Evolutionary conservation across 1,139 yeast genomes (phyloP).

Genomic region (Sugiyamaella paludigena): DNA sequence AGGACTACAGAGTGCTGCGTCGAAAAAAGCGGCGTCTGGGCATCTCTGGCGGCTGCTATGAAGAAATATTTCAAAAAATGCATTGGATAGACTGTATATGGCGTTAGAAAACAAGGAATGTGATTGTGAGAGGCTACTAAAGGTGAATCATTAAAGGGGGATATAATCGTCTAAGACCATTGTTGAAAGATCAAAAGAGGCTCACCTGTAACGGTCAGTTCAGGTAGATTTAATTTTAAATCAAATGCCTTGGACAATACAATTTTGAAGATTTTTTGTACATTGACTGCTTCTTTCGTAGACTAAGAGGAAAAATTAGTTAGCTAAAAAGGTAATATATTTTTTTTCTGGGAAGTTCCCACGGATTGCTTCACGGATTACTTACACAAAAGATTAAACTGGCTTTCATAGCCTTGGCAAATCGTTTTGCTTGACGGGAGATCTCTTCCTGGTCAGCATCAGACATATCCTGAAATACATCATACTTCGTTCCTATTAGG

Average conservation of each 20-base stretch:
- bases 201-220: slow-evolving; percentile 79
- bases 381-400: slow-evolving; percentile 70
- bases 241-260: slow-evolving; percentile 92
- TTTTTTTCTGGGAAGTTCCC: too few species aligned
- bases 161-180: slow-evolving; percentile 28
- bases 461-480: slow-evolving; percentile 68
- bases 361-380: too few species aligned
- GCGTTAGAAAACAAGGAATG: background rate
- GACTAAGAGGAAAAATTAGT: slow-evolving; percentile 44
- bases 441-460: slow-evolving; percentile 81
- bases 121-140: too few species aligned
- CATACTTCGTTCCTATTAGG: slow-evolving; percentile 92
- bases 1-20: too few species aligned
- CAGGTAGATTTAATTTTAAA: slow-evolving; percentile 77
- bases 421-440: slow-evolving; percentile 80
- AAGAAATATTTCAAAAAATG: background rate
- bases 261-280: slow-evolving; percentile 90
- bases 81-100: background rate
- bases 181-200: slow-evolving; percentile 72
- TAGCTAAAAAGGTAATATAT: too few species aligned
- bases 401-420: slow-evolving; percentile 89
- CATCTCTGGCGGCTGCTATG: too few species aligned
- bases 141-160: background rate
- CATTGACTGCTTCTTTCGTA: slow-evolving; percentile 87
- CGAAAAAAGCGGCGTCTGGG: too few species aligned